Conservation (phyloP, 2,329 filamentous ascomycete species). For the Aspergillus uvarum region DNA sequence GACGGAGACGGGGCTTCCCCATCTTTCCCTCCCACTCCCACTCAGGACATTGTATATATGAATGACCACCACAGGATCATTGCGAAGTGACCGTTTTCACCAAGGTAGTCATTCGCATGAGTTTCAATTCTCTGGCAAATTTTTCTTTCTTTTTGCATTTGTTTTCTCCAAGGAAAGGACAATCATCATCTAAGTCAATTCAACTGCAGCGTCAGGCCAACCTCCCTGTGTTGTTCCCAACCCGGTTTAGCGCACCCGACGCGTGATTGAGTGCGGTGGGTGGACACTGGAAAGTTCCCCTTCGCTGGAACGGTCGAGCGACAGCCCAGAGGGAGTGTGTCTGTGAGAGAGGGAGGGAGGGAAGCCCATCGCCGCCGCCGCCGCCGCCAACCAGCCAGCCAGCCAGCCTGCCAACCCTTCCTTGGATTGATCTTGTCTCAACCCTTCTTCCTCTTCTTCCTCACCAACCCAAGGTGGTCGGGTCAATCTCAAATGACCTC, state of each 20-base stretch:
- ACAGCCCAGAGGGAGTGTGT: slow-evolving; percentile 18
- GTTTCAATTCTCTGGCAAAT: too few relatives aligned
- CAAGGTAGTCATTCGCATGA: too few relatives aligned
- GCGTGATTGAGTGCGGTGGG: slow-evolving; percentile 31
- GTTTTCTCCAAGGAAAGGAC: not conserved
- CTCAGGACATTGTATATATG: too few relatives aligned
- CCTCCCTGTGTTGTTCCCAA: slow-evolving; percentile 17
- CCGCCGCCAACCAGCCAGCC: slow-evolving; percentile 5
- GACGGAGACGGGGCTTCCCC: not conserved
- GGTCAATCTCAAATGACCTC: slow-evolving; percentile 26
- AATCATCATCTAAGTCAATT: not conserved
- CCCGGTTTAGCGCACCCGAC: slow-evolving; percentile 38
- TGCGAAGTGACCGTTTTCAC: too few relatives aligned
- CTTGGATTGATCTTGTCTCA: slow-evolving; percentile 17
- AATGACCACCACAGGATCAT: too few relatives aligned
- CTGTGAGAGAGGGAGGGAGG: slow-evolving; percentile 2
- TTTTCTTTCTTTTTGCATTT: too few relatives aligned
- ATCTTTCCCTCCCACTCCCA: not conserved
- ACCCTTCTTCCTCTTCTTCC: slow-evolving; percentile 11
- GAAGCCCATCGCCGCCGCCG: not conserved
- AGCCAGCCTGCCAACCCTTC: slow-evolving; percentile 8
- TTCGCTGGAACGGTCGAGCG: slow-evolving; percentile 23
- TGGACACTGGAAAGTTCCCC: slow-evolving; percentile 25
- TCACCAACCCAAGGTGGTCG: slow-evolving; percentile 25
- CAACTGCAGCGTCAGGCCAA: slow-evolving; percentile 11